Base-by-base conservation (phyloP, 129 eudicot genomes). In the Chrysanthemum seticuspe region DNA sequence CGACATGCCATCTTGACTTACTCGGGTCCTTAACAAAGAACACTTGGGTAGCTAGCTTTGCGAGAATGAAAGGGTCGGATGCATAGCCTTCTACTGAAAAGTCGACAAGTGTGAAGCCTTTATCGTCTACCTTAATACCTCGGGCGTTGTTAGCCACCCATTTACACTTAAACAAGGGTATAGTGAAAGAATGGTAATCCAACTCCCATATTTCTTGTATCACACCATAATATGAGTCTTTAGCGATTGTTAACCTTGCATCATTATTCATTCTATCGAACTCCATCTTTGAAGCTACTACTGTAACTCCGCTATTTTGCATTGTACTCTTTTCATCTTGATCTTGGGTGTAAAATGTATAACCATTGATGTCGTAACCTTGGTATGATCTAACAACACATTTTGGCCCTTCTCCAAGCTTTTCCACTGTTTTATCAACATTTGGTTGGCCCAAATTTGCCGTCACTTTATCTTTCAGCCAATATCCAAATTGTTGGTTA, bases 21-120 rank as follows among this genome's bases (percentile, higher is more conserved):
- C 44, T 36, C 8, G 44, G 44, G 44, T 36, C 44, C 8, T 36
- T 36, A 1, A 71, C 65, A 57, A 34, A 71, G 36, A 71, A 68
- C 2, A 52, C 50, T 1, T 52, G 49, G 53, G 73, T 23, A 48
- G 48, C 62, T 51, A 49, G 50, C 5, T 52, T 68, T 52, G 49
- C 62, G 4, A 47, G 14, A 68, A 68, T 27, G 60, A 68, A 68
- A 2, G 73, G 73, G 29, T 68, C 62, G 1, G 62, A 68, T 25
- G 10, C 47, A 14, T 68, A 68, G 0, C 27, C 45, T 2, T 68
- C 12, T 3, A 14, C 23, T 52, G 50, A 23, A 25, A 68, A 23
- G 10, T 68, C 62, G 27, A 68, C 61, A 23, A 68, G 23, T 6
- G 49, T 68, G 58, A 52, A 52, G 13, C 62, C 63, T 9, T 59